Evolutionary conservation across 495 filamentous ascomycete genomes (phyloP).

Genomic region (Friedmanniomyces endolithicus): DNA sequence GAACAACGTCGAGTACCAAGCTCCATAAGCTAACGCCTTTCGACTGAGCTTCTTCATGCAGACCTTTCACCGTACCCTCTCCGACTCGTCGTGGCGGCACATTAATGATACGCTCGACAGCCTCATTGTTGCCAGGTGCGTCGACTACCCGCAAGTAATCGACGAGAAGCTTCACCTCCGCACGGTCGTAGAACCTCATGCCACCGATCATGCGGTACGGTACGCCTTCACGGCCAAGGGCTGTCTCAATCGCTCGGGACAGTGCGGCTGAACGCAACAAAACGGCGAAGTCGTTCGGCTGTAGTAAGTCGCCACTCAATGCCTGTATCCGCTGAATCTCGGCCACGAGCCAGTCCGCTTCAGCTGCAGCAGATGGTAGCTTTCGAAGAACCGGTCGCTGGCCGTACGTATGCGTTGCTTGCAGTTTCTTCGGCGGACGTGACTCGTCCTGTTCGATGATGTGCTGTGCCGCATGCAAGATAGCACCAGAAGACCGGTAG

Average conservation of each 20-base stretch:
- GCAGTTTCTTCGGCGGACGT: conserved; percentile 63
- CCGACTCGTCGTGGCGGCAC: conserved; percentile 71
- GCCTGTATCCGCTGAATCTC: conserved; percentile 65
- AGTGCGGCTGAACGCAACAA: conserved; percentile 72
- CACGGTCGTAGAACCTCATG: conserved; percentile 79
- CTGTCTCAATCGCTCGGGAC: conserved; percentile 73
- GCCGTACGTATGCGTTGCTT: conserved; percentile 69
- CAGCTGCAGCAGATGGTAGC: conserved; percentile 55
- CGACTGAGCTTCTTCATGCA: conserved; percentile 61
- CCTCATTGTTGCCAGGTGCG: conserved; percentile 81
- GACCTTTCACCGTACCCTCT: conserved; percentile 58
- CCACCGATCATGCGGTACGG: conserved; percentile 94
- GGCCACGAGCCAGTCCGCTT: conserved; percentile 79
- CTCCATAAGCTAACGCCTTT: conserved; percentile 60
- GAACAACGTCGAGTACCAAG: conserved; percentile 54
- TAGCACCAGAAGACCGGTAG: conserved; percentile 86
- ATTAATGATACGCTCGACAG: conserved; percentile 75
- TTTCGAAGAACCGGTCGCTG: conserved; percentile 73
- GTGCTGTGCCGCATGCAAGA: conserved; percentile 64
- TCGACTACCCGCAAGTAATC: conserved; percentile 82
- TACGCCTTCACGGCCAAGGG: conserved; percentile 73
- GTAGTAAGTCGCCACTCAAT: conserved; percentile 60
- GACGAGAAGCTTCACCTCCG: conserved; percentile 77
- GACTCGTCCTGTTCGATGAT: conserved; percentile 86
- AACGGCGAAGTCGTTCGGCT: conserved; percentile 70